Base-by-base conservation (phyloP, 2,329 filamentous ascomycete genomes). In the Colletotrichum lentis region DNA sequence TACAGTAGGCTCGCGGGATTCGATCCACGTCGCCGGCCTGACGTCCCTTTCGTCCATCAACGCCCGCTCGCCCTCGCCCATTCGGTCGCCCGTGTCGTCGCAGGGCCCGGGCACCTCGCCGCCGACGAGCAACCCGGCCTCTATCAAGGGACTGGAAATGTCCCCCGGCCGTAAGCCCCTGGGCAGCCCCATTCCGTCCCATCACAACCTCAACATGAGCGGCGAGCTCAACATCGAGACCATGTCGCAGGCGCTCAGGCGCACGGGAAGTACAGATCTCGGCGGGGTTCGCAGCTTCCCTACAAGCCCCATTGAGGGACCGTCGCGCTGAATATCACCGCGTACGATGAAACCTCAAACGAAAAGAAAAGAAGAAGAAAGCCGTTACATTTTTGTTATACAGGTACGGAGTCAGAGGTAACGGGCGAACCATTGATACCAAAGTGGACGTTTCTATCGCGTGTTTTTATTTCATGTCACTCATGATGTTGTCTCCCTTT, bases 201-300 rank as follows among this genome's bases (percentile, higher is more conserved):
- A 80, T 27, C 80, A 83, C 64, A 81, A 86, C 60, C 80, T 87
- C 72, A 82, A 83, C 69, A 67, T 62, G 50, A 85, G 83, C 53
- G 87, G 89, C 31, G 94, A 97, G 70, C 82, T 97, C 68, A 93
- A 91, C 67, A 91, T 97, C 71, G 94, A 97, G 83, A 97, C 94
- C 4, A 97, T 97, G 94, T 86, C 90, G 60, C 94, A 97, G 79
- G 94, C 93, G 18, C 82, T 97, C 75, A 85, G 92, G 75, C 90
- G 92, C 77, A 97, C 94, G 16, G 92, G 90, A 52, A 97, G 93
- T 78, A 88, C 91, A 20, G 95, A 97, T 76, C 80, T 97, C 65
- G 83, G 83, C 71, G 81, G 79, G 55, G 76, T 83, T 55, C 81
- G 85, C 69, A 90, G 88, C 77, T 80, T 82, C 59, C 86, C 88